Evolutionary conservation across 306 rosid genomes (phyloP).

Genomic region (Lathyrus sativus): DNA sequence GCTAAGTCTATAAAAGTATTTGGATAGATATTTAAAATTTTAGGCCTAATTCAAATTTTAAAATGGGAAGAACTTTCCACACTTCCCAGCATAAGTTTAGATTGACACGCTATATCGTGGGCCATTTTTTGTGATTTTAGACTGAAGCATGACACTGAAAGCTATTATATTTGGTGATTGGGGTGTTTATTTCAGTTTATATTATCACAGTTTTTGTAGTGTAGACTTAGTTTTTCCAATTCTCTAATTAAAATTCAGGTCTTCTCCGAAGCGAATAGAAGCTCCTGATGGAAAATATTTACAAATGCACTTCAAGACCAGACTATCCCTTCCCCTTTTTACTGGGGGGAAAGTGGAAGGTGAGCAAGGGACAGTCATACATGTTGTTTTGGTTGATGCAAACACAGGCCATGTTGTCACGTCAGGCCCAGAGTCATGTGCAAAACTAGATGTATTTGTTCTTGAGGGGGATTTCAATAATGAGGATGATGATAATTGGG

Average conservation of each 20-base stretch:
- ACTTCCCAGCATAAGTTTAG: neutral
- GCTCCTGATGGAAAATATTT: conserved; percentile 63
- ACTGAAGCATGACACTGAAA: neutral
- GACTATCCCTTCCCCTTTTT: conserved; percentile 81
- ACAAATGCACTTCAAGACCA: conserved; percentile 64
- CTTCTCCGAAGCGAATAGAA: conserved; percentile 66
- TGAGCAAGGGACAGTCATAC: conserved; percentile 76
- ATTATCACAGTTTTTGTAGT: conserved; percentile 9
- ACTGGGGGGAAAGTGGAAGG: conserved; percentile 91
- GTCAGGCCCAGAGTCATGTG: conserved; percentile 65
- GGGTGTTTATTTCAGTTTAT: conserved; percentile 16
- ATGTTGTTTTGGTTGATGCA: conserved; percentile 67
- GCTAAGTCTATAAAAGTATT: neutral
- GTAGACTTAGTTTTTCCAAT: conserved; percentile 38
- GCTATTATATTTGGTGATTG: neutral
- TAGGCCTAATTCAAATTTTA: neutral
- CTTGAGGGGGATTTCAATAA: conserved; percentile 88
- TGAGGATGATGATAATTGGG: conserved; percentile 78
- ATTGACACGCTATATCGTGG: neutral
- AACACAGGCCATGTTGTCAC: conserved; percentile 53
- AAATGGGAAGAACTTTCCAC: neutral
- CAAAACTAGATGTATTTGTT: conserved; percentile 67
- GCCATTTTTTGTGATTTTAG: neutral
- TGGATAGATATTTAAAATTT: neutral
- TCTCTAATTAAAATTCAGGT: conserved; percentile 50